A percentile compares a stretch with the other conserved stretches of the same genome.
Conservation (phyloP, 495 filamentous ascomycete species). For the Penicillium angulare region DNA sequence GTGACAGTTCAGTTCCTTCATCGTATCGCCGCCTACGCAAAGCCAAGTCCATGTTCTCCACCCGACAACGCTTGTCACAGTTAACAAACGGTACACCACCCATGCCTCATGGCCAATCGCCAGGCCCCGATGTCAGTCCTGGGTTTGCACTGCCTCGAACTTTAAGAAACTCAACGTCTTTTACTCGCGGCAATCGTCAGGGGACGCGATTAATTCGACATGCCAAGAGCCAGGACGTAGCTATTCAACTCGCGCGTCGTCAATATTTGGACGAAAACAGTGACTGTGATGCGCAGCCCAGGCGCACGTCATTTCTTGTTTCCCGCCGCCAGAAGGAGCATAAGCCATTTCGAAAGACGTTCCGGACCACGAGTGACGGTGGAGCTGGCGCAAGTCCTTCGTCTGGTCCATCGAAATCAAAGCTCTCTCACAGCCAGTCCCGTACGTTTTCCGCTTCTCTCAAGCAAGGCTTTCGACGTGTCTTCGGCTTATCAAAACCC, state of each 20-base stretch:
- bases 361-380: constrained; percentile 49
- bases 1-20: constrained; percentile 64
- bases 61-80: constrained; percentile 42
- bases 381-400: constrained; percentile 30
- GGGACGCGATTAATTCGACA: constrained; percentile 23
- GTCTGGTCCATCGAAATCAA: constrained; percentile 15
- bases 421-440: constrained; percentile 49
- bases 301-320: constrained; percentile 49
- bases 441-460: constrained; percentile 60
- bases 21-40: constrained; percentile 74
- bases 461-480: constrained; percentile 58
- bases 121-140: constrained; percentile 20
- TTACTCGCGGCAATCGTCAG: constrained; percentile 45
- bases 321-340: constrained; percentile 44
- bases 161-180: constrained; percentile 61
- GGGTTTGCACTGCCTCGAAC: constrained; percentile 26
- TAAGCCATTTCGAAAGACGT: constrained; percentile 58
- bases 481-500: constrained; percentile 53
- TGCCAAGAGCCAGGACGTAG: constrained; percentile 43
- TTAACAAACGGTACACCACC: constrained; percentile 20
- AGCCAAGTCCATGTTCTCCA: constrained; percentile 69
- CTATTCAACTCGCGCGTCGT: constrained; percentile 46
- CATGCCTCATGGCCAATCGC: constrained; percentile 5
- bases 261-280: constrained; percentile 43
- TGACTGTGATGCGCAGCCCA: constrained; percentile 31